Percentiles rank a stretch among this genome's conserved stretches.
Conservation (phyloP, 2,329 filamentous ascomycete species). For the Mollisia scopiformis region DNA sequence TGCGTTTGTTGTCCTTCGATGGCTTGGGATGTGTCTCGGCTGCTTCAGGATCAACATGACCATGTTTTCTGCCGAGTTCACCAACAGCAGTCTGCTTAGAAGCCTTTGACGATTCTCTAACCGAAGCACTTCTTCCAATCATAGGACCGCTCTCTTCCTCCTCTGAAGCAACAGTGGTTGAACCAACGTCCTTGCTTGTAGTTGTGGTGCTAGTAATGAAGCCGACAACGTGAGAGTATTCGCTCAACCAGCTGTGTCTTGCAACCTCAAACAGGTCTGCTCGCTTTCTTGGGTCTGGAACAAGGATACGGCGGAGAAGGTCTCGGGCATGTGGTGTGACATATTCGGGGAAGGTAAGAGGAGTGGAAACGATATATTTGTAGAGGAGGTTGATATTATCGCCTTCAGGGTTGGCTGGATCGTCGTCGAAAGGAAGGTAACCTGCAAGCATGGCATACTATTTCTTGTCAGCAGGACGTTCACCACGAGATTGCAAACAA, state of each 20-base stretch:
- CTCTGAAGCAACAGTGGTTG: conserved; percentile 67
- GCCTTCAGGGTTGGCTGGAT: conserved; percentile 96
- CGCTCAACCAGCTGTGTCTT: conserved; percentile 95
- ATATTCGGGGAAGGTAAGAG: conserved; percentile 97
- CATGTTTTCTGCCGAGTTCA: conserved; percentile 73
- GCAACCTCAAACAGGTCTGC: conserved; percentile 97
- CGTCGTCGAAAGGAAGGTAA: conserved; percentile 96
- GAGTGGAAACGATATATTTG: conserved; percentile 98
- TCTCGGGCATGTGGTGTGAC: conserved; percentile 96
- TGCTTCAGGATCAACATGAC: conserved; percentile 70
- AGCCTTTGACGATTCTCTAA: conserved; percentile 81
- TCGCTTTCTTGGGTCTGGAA: conserved; percentile 91
- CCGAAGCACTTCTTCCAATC: conserved; percentile 86
- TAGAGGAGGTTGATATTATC: conserved; percentile 99
- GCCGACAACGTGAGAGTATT: conserved; percentile 94
- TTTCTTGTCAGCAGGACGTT: conserved; percentile 26
- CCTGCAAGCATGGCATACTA: conserved; percentile 99
- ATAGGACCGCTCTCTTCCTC: conserved; percentile 59
- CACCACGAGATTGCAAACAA: background rate
- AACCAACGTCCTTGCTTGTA: conserved; percentile 81
- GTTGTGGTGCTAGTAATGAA: conserved; percentile 97
- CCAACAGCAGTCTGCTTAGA: conserved; percentile 58
- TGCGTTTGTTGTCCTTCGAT: conserved; percentile 81
- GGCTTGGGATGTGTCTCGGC: conserved; percentile 66
- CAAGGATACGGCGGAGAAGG: conserved; percentile 87